These are phyloP conservation scores for Aspergillus bertholletiae DNA, from an alignment of 495 filamentous ascomycete species.

Conservation along the genomic window DNA sequence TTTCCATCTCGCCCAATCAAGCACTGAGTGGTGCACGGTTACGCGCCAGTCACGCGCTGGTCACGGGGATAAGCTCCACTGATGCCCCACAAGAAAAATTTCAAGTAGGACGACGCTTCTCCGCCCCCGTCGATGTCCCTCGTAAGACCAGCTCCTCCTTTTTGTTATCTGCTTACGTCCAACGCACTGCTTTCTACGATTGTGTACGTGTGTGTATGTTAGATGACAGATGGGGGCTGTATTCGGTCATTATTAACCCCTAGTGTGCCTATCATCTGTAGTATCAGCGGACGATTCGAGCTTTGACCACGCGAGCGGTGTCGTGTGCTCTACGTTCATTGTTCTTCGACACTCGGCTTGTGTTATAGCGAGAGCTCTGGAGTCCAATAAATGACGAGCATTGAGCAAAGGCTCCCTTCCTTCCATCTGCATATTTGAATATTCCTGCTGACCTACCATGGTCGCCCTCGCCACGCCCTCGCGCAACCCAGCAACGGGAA, in stretches of 20 bases:
- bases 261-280: constrained; percentile 10
- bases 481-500: constrained; percentile 27
- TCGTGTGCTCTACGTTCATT: constrained; percentile 19
- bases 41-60: constrained; percentile 17
- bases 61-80: constrained; percentile 22
- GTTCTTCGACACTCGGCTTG: neutral
- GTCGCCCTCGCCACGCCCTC: constrained; percentile 39
- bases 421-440: constrained; percentile 9
- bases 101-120: constrained; percentile 11
- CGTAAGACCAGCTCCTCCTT: neutral
- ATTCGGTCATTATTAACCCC: neutral
- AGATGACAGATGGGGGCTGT: constrained; percentile 10
- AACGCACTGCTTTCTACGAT: neutral
- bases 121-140: constrained; percentile 3
- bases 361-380: neutral
- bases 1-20: too few species aligned
- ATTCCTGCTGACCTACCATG: constrained; percentile 28
- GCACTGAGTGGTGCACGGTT: neutral
- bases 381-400: constrained; percentile 20
- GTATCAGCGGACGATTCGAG: constrained; percentile 5
- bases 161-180: neutral
- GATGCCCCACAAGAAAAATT: constrained; percentile 20
- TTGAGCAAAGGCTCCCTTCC: constrained; percentile 2
- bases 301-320: constrained; percentile 4
- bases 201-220: constrained; percentile 1